A percentile compares a stretch with the other conserved stretches of the same genome.
These are phyloP conservation scores for Boletus rubescentipes DNA, from an alignment of 768 basidiomycete species.

Conservation along the genomic window DNA sequence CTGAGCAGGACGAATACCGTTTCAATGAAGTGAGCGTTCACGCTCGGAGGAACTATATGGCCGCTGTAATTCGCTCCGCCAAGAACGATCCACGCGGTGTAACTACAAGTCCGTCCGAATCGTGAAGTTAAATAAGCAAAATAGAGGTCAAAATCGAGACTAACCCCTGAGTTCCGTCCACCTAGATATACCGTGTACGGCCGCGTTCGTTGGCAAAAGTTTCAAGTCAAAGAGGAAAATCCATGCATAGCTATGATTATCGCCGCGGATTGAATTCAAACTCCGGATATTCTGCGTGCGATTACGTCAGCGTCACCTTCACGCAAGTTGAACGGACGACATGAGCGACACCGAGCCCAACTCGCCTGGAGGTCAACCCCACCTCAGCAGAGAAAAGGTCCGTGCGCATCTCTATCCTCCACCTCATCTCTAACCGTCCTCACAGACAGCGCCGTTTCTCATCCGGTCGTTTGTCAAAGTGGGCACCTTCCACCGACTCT, in stretches of 20 bases:
- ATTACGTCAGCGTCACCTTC: not conserved
- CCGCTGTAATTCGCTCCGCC: no score
- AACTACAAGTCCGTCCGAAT: no score
- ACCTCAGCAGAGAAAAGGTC: slow-evolving; percentile 62
- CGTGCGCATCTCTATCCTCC: not conserved
- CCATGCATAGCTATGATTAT: no score
- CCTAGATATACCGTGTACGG: no score
- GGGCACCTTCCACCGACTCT: slow-evolving; percentile 70
- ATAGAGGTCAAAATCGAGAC: no score
- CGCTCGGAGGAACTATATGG: no score
- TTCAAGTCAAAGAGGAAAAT: no score
- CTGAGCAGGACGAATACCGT: not conserved
- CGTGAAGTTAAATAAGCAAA: no score
- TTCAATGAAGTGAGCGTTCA: not conserved
- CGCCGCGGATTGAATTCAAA: not conserved
- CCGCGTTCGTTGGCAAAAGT: no score
- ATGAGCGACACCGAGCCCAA: slow-evolving; percentile 40
- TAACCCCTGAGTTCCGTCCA: no score
- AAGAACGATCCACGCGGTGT: no score
- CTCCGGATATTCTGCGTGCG: not conserved
- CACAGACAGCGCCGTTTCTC: slow-evolving; percentile 76
- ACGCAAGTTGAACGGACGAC: not conserved
- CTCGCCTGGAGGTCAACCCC: slow-evolving; percentile 36
- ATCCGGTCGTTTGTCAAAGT: slow-evolving; percentile 82
- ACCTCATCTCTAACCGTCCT: not conserved